Base-by-base conservation (phyloP, 2,329 filamentous ascomycete genomes). In the Zarea fungicola region DNA sequence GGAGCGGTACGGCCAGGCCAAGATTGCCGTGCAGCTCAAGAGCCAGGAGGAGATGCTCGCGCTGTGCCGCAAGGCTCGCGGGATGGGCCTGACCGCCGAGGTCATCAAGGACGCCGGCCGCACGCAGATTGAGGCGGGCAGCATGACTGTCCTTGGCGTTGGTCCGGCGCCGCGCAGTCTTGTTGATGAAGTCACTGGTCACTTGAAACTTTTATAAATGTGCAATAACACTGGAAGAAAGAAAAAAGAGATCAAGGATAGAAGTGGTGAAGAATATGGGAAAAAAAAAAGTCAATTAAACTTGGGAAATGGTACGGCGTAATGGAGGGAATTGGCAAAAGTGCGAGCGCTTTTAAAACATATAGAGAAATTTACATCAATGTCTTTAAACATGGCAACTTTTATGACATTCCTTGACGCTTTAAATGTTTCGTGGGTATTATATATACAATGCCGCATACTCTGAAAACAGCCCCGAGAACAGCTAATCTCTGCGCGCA, bases 51-150 rank as follows among this genome's bases (percentile, higher is more conserved):
- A 95, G 63, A 69, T 95, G 57, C 70, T 93, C 53, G 71, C 73
- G 54, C 69, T 87, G 57, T 85, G 91, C 70, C 87, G 84, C 47
- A 83, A 85, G 65, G 93, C 93, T 3, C 77, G 89, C 54, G 89
- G 84, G 63, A 65, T 96, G 51, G 92, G 93, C 1, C 68, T 99
- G 51, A 91, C 89, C 52, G 89, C 92, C 46, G 86, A 92, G 65
- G 83, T 96, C 46, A 92, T 99, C 56, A 84, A 88, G 61, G 93
- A 99, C 69, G 93, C 93, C n/a, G 93, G 93, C 13, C 81, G 93
- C 53, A 99, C 93, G 39, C 93, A 99, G 78, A 97, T 99, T 67
- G 91, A 90, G 45, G 84, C 87, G 36, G 92, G 93, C 16, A 96
- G 90, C 66, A 79, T 89, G 65, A 99, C 93, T 1, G 93, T 99